A percentile compares a stretch with the other conserved stretches of the same genome.
These are phyloP conservation scores for Magnaporthales sp. DNA, from an alignment of 2,329 filamentous ascomycete species.

Conservation along the genomic window DNA sequence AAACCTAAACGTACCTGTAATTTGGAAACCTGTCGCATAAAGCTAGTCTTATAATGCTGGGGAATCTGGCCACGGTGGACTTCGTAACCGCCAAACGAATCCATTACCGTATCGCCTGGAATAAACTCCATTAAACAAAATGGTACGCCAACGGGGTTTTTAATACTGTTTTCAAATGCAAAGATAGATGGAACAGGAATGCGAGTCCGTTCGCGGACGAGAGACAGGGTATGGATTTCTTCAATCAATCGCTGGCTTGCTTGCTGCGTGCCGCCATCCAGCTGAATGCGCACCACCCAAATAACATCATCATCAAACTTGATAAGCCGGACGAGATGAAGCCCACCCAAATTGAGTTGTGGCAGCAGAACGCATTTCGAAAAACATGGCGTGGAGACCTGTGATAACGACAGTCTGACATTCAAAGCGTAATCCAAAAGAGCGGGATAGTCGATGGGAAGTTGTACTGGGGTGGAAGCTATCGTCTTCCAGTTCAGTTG, in stretches of 20 bases:
- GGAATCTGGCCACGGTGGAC: background rate
- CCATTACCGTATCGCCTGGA: background rate
- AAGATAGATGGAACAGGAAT: background rate
- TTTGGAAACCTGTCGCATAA: background rate
- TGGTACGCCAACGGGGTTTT: background rate
- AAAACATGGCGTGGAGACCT: background rate
- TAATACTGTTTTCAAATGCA: background rate
- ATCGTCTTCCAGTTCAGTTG: no score
- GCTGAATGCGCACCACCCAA: background rate
- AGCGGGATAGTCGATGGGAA: background rate
- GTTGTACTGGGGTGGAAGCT: background rate
- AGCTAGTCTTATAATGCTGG: background rate
- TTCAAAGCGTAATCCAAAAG: background rate
- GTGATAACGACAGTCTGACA: background rate
- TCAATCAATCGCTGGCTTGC: background rate
- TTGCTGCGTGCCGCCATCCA: background rate
- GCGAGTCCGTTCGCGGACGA: background rate
- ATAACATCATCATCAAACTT: background rate
- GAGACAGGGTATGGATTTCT: background rate
- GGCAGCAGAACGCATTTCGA: background rate
- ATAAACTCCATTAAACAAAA: background rate
- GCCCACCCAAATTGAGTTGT: background rate
- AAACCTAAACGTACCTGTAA: background rate
- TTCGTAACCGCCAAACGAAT: background rate
- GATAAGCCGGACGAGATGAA: background rate